These are phyloP conservation scores for Juglanconis oblonga DNA, from an alignment of 2,329 filamentous ascomycete genomes.

Conservation along the genomic window DNA sequence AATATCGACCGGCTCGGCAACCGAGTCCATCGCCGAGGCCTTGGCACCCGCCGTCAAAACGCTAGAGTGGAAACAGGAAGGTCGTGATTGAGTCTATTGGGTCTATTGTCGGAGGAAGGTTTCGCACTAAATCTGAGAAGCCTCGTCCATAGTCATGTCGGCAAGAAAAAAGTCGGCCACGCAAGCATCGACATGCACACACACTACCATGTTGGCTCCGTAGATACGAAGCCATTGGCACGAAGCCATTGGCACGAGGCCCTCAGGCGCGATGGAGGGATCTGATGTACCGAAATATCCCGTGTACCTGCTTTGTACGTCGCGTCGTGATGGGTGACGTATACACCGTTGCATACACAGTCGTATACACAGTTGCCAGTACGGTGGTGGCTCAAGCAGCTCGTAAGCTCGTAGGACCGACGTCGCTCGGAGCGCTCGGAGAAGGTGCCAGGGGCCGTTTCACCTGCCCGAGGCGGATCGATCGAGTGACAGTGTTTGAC, in stretches of 20 bases:
- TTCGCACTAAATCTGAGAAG: no score
- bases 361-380: neutral
- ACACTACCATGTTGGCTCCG: no score
- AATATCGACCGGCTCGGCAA: neutral
- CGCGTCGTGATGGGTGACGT: neutral
- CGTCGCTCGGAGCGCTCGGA: slow-evolving; percentile 1
- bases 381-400: neutral
- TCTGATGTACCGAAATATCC: no score
- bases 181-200: no score
- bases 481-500: slow-evolving; percentile 3
- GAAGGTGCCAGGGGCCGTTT: neutral
- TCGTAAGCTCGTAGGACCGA: slow-evolving; percentile 1
- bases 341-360: neutral
- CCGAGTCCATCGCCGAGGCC: slow-evolving; percentile 11
- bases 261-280: no score
- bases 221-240: no score
- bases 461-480: slow-evolving; percentile 2
- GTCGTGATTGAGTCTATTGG: neutral
- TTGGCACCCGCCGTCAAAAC: neutral
- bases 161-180: no score
- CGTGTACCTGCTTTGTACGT: no score
- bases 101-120: neutral
- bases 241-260: no score
- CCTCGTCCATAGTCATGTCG: no score
- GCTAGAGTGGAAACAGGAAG: neutral